These are phyloP conservation scores for Gyromitra esculenta DNA, from an alignment of 2,329 filamentous ascomycete genomes.

Conservation along the genomic window DNA sequence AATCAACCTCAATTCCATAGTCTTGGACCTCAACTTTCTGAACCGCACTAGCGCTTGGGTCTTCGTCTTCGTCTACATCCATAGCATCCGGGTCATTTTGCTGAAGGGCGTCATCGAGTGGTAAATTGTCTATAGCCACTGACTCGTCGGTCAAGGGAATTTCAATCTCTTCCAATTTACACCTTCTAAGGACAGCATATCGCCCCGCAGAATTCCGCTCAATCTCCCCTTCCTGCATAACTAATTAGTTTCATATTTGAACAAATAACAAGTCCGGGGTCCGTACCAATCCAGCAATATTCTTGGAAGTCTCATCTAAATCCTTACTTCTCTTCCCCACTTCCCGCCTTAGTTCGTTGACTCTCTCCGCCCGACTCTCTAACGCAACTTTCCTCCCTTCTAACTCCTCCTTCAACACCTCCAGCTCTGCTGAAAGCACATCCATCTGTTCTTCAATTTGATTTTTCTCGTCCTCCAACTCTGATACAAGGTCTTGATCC, in stretches of 20 bases:
- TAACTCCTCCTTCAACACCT: constrained; percentile 76
- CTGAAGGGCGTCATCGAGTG: constrained; percentile 82
- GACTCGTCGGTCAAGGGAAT: constrained; percentile 81
- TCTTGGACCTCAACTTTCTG: constrained; percentile 78
- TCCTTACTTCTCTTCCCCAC: constrained; percentile 85
- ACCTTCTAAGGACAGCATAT: constrained; percentile 84
- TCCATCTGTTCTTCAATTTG: constrained; percentile 78
- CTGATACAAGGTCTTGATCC: constrained; percentile 74
- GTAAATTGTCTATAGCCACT: constrained; percentile 77
- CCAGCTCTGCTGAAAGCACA: constrained; percentile 77
- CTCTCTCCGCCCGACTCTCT: constrained; percentile 75
- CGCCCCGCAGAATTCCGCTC: constrained; percentile 85
- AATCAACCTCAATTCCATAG: constrained; percentile 91
- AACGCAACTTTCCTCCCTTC: constrained; percentile 75
- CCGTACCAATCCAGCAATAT: constrained; percentile 72
- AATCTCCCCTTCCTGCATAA: constrained; percentile 73
- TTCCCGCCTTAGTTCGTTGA: constrained; percentile 80
- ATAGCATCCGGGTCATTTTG: constrained; percentile 75
- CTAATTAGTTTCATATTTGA: constrained; percentile 10
- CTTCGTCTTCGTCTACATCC: constrained; percentile 83
- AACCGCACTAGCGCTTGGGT: constrained; percentile 62
- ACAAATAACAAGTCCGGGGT: background rate
- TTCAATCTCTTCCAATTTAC: constrained; percentile 91
- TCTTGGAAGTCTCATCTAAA: constrained; percentile 78
- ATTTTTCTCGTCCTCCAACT: constrained; percentile 76